A percentile compares a stretch with the other conserved stretches of the same genome.
Conservation (phyloP, 75 land plant species). For the Larix kaempferi region DNA sequence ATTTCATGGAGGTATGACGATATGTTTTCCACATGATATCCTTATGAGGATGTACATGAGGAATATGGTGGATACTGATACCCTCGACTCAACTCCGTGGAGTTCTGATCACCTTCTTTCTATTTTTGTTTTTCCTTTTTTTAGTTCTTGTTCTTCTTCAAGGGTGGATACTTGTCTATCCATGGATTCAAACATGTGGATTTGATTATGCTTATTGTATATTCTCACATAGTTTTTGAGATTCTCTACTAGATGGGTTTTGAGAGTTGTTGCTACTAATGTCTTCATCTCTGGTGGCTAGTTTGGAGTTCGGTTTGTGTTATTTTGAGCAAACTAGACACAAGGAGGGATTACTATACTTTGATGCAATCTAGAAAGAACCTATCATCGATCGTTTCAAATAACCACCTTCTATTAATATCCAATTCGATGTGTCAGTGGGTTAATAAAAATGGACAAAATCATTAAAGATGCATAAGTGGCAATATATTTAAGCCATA, state of each 20-base stretch:
- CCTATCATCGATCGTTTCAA: too few species aligned
- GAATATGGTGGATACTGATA: slow-evolving; percentile 1
- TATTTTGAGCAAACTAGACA: slow-evolving; percentile 5
- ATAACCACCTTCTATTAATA: too few species aligned
- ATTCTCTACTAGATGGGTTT: background rate
- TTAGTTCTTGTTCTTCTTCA: background rate
- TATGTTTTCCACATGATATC: background rate
- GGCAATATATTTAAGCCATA: too few species aligned
- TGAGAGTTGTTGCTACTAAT: background rate
- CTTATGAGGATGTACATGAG: background rate
- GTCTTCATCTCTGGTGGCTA: background rate
- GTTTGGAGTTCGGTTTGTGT: background rate
- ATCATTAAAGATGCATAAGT: too few species aligned
- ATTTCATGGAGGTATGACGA: too few species aligned
- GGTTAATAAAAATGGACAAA: too few species aligned
- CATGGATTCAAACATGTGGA: background rate
- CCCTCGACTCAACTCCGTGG: slow-evolving; percentile 3
- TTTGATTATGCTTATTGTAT: background rate
- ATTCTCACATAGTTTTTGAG: background rate
- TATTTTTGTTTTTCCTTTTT: background rate
- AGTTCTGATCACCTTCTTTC: background rate
- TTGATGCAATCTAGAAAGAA: too few species aligned
- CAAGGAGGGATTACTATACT: too few species aligned
- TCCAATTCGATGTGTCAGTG: too few species aligned
- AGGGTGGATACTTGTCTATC: background rate